Evolutionary conservation across 768 basidiomycete species (phyloP), one percentile per base, ranked within the genome.

Genomic region (Xerocomus potaroensis): DNA sequence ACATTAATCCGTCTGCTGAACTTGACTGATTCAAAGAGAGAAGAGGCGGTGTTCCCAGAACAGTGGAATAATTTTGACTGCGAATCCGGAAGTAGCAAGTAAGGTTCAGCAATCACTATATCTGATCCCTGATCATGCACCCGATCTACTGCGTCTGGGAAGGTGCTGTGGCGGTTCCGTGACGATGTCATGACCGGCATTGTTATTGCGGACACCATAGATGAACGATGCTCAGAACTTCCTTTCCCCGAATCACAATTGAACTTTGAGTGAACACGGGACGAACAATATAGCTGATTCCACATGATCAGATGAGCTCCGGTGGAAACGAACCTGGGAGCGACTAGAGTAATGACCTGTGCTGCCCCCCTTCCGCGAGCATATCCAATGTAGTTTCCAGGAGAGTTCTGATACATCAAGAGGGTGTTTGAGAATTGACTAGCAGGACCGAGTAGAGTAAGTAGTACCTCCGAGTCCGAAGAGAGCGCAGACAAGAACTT

Each of bases 81-180:
- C 50, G 56, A 59, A 61, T 56, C 62, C 53, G 47, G 53, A 59
- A 58, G 59, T 45, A 55, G 56, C 56, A 52, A 34, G 61, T 44
- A 56, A 44, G 56, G 53, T 27, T 48, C 56, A 48, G 51, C 40
- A 45, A 53, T 46, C 56, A 38, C 62, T 51, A 49, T 61, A 61
- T 58, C 45, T 22, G 48, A 48, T 48, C 44, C 57, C 44, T 53
- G 51, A 55, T 58, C 58, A 53, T 33, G 47, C 49, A 45, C 59
- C n/a, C 53, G 53, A 62, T 64, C 62, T 56, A 30, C 43, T 57
- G 54, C 48, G 47, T 60, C 54, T 51, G n/a, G 46, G 55, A 58
- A 57, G 55, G 19, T 21, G 14, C 63, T 48, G 59, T 63, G 59
- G 61, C 61, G 55, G 57, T 57, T 61, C 60, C 57, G 52, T 47